Evolutionary conservation across 768 basidiomycete genomes (phyloP).

Genomic region (Chlorophyllum brunneum): DNA sequence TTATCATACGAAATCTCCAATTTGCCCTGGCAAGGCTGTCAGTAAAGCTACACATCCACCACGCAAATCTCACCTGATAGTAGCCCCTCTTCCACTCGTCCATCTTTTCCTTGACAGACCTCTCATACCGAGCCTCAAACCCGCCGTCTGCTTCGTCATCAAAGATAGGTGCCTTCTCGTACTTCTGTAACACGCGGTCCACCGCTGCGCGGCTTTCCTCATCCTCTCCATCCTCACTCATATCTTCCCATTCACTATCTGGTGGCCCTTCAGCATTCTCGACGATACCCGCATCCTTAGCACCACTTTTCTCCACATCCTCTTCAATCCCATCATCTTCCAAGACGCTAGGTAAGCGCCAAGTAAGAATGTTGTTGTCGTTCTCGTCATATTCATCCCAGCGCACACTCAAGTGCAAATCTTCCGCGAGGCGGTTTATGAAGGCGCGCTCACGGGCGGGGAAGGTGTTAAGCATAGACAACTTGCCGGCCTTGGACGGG

Average conservation of each 20-base stretch:
- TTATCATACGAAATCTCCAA: slow-evolving; percentile 76
- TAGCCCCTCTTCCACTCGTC: slow-evolving; percentile 89
- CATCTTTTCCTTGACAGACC: slow-evolving; percentile 77
- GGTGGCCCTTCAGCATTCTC: slow-evolving; percentile 27
- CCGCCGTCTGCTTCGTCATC: slow-evolving; percentile 69
- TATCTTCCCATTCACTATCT: slow-evolving; percentile 50
- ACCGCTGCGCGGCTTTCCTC: slow-evolving; percentile 72
- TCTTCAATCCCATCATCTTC: slow-evolving; percentile 32
- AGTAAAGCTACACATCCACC: slow-evolving; percentile 2
- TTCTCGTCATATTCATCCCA: slow-evolving; percentile 95
- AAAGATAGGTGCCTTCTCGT: slow-evolving; percentile 76
- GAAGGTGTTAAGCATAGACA: slow-evolving; percentile 76
- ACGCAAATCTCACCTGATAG: slow-evolving; percentile 62
- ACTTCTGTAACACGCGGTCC: slow-evolving; percentile 82
- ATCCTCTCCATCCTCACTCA: slow-evolving; percentile 46
- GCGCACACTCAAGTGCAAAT: slow-evolving; percentile 72
- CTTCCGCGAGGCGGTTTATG: slow-evolving; percentile 68
- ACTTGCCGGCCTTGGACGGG: slow-evolving; percentile 33
- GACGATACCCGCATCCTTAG: slow-evolving; percentile 22
- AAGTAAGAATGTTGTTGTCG: slow-evolving; percentile 73
- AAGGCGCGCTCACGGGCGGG: slow-evolving; percentile 79
- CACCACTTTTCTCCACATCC: slow-evolving; percentile 18
- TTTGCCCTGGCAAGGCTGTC: slow-evolving; percentile 60
- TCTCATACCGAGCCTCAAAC: slow-evolving; percentile 78
- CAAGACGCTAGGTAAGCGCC: slow-evolving; percentile 49